Evolutionary conservation across 1,284 basidiomycete species (phyloP).

Genomic region (Apiotrichum gamsii): DNA sequence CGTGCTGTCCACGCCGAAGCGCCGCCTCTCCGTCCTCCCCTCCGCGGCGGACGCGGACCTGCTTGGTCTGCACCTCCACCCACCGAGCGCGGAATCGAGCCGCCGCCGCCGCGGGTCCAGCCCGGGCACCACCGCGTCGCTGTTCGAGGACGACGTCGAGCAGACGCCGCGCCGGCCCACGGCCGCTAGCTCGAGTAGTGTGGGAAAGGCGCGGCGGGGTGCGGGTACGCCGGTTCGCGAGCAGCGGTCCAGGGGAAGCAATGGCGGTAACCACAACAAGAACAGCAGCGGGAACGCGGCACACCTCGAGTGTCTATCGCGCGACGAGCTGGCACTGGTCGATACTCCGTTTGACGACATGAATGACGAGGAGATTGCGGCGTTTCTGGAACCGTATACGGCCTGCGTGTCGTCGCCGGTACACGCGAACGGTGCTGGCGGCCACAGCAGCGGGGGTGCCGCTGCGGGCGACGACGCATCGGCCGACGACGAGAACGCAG

Average conservation of each 20-base stretch:
- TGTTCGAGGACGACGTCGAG: background rate
- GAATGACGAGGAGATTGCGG: slow-evolving; percentile 28
- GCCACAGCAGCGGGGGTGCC: background rate
- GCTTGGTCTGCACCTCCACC: slow-evolving; percentile 16
- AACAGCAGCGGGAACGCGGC: background rate
- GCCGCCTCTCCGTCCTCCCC: background rate
- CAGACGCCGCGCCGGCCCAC: background rate
- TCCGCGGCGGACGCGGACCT: slow-evolving; percentile 18
- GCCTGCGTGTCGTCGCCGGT: background rate
- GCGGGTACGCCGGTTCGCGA: background rate
- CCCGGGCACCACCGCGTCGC: background rate
- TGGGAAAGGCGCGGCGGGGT: background rate
- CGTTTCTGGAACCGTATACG: slow-evolving; percentile 12
- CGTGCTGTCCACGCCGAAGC: background rate
- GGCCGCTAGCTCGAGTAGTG: background rate
- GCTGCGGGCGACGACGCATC: background rate
- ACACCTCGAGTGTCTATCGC: slow-evolving; percentile 26
- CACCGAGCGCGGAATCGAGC: slow-evolving; percentile 4
- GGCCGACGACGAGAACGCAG: background rate
- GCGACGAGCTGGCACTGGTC: slow-evolving; percentile 31
- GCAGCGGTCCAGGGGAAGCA: no score
- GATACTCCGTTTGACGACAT: slow-evolving; percentile 38
- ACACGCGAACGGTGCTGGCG: background rate
- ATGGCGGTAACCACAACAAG: no score
- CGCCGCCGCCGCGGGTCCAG: background rate